Evolutionary conservation across 2,329 filamentous ascomycete species (phyloP).

Genomic region (Allantophomopsis cytisporea): DNA sequence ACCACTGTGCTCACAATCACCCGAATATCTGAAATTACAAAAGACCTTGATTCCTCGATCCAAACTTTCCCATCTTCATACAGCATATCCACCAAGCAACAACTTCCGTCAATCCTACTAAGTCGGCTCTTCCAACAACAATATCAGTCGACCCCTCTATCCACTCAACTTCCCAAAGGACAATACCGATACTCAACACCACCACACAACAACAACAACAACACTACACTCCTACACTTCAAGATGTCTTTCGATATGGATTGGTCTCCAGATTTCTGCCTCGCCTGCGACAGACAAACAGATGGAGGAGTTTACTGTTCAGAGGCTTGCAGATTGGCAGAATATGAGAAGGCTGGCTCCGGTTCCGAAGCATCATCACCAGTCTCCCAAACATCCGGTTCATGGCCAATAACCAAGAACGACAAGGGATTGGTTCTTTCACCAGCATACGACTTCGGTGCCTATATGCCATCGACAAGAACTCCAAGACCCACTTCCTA

Average conservation of each 20-base stretch:
- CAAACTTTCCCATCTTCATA: too few species aligned
- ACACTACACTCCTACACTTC: not conserved
- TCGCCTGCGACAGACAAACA: conserved; percentile 84
- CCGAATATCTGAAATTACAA: too few species aligned
- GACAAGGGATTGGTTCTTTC: conserved; percentile 50
- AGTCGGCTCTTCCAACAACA: too few species aligned
- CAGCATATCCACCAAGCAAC: too few species aligned
- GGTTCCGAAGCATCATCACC: conserved; percentile 46
- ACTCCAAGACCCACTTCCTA: conserved; percentile 5
- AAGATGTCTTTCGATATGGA: conserved; percentile 19
- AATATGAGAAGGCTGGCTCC: conserved; percentile 60
- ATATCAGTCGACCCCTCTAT: too few species aligned
- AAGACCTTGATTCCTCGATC: too few species aligned
- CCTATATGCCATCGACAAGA: conserved; percentile 34
- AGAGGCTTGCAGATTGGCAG: conserved; percentile 76
- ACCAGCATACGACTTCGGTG: conserved; percentile 63
- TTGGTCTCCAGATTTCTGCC: conserved; percentile 88
- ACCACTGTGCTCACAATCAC: too few species aligned
- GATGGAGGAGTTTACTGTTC: conserved; percentile 79
- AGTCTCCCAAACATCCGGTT: conserved; percentile 30
- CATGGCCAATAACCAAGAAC: conserved; percentile 37
- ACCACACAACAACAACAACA: not conserved
- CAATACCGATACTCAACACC: not conserved
- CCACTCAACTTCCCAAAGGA: too few species aligned
- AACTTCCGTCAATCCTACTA: too few species aligned